A percentile compares a stretch with the other conserved stretches of the same genome.
phyloP scores from a whole-genome alignment of 2,329 filamentous ascomycete genomes.

The Aspergillus udagawae region DNA sequence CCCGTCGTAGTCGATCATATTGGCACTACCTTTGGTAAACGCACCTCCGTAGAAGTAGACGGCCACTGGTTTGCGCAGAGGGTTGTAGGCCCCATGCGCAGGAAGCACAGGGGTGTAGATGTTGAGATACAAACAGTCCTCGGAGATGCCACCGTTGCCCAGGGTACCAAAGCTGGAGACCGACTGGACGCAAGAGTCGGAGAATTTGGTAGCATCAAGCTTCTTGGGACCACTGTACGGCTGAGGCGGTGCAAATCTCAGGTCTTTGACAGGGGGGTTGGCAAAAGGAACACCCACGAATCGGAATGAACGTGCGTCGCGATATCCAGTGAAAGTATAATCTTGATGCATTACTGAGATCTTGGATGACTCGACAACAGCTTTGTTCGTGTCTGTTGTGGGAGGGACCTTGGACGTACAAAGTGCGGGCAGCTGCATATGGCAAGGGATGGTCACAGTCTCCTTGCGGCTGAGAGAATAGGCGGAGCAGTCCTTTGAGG shows the following conservation, averaged over 20 bases:
- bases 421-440: constrained; percentile 14
- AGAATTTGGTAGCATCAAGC: constrained; percentile 27
- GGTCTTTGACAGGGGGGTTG: constrained; percentile 41
- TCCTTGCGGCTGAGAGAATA: constrained; percentile 13
- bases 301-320: constrained; percentile 25
- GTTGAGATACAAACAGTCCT: constrained; percentile 36
- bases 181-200: constrained; percentile 20
- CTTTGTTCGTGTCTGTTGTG: constrained; percentile 15
- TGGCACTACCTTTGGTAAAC: constrained; percentile 25
- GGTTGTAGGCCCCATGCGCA: constrained; percentile 2
- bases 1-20: constrained; percentile 30
- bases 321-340: constrained; percentile 23
- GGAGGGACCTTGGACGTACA: constrained; percentile 19
- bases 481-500: constrained; percentile 11
- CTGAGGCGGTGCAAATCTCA: constrained; percentile 40
- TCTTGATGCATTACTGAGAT: constrained; percentile 12
- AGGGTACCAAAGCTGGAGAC: constrained; percentile 11
- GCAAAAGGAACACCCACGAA: constrained; percentile 50
- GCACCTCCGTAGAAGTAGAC: constrained; percentile 34
- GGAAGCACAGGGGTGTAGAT: constrained; percentile 32
- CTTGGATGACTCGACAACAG: constrained; percentile 14
- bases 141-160: constrained; percentile 18
- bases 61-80: constrained; percentile 18
- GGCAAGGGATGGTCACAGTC: constrained; percentile 9
- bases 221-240: constrained; percentile 20